phyloP scores from a whole-genome alignment of 768 basidiomycete species.

The Collybiopsis luxurians region DNA sequence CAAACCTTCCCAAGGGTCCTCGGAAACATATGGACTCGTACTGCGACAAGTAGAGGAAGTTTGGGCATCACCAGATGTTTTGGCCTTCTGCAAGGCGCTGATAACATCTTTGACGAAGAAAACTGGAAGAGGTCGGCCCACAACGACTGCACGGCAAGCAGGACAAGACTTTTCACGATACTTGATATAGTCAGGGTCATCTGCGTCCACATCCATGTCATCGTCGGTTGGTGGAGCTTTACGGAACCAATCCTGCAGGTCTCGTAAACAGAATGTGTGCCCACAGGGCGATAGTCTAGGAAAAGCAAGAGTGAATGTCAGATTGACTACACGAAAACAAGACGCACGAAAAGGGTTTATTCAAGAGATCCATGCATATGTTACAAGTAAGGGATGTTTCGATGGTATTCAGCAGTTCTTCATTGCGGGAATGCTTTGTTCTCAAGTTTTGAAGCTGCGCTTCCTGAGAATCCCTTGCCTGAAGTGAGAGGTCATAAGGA shows the following conservation, averaged over 20 bases:
- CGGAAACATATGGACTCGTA: conserved; percentile 30
- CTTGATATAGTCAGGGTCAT: conserved; percentile 45
- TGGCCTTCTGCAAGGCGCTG: conserved; percentile 45
- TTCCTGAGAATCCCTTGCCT: conserved; percentile 48
- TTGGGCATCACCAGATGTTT: conserved; percentile 12
- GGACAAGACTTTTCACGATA: conserved; percentile 70
- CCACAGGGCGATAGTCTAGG: conserved; percentile 71
- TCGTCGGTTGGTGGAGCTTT: conserved; percentile 50
- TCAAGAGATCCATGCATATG: conserved; percentile 71
- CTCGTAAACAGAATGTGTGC: conserved; percentile 69
- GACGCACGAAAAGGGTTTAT: conserved; percentile 64
- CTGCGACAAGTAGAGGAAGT: conserved; percentile 16
- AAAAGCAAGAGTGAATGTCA: not conserved
- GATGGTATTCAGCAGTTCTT: conserved; percentile 33
- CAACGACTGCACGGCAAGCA: conserved; percentile 59
- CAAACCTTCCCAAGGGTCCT: conserved; percentile 72
- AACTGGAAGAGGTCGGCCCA: conserved; percentile 60
- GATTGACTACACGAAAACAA: conserved; percentile 10
- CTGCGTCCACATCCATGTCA: conserved; percentile 33
- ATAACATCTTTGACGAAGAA: conserved; percentile 66
- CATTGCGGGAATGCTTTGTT: conserved; percentile 45
- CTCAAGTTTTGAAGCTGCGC: conserved; percentile 42
- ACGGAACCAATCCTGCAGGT: conserved; percentile 78
- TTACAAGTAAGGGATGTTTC: conserved; percentile 68
- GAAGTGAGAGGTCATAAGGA: not conserved